phyloP scores from a whole-genome alignment of 2,329 filamentous ascomycete species.

The Simplicillium aogashimaense region DNA sequence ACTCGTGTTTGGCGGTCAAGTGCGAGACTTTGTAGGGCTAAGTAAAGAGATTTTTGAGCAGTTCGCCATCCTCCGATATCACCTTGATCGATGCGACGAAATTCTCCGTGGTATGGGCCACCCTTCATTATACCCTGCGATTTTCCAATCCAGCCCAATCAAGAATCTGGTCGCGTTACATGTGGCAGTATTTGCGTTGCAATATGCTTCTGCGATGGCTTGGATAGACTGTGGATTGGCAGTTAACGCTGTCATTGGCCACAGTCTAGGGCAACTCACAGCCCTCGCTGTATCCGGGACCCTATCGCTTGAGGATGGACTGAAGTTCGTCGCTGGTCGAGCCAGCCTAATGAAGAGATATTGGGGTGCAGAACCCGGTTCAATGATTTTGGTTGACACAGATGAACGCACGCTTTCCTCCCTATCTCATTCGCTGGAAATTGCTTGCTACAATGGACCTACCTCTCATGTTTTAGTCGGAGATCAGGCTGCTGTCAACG shows the following conservation, averaged over 20 bases:
- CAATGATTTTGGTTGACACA: constrained; percentile 20
- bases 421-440: neutral
- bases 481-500: neutral
- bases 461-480: constrained; percentile 1
- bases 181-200: constrained; percentile 4
- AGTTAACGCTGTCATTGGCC: constrained; percentile 15
- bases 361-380: constrained; percentile 23
- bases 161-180: constrained; percentile 2
- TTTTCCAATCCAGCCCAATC: neutral
- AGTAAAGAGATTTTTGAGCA: neutral
- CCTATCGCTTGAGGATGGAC: constrained; percentile 17
- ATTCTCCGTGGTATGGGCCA: neutral
- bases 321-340: constrained; percentile 19
- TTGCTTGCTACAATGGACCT: constrained; percentile 6
- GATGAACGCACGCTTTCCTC: neutral
- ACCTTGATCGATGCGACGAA: neutral
- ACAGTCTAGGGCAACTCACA: constrained; percentile 29
- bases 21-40: constrained; percentile 6
- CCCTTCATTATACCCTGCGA: neutral
- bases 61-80: neutral
- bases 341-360: constrained; percentile 18
- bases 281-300: constrained; percentile 21
- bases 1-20: neutral
- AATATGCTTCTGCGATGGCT: constrained; percentile 7
- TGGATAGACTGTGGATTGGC: constrained; percentile 9